phyloP scores from a whole-genome alignment of 495 filamentous ascomycete genomes.

The Rusavskia elegans region DNA sequence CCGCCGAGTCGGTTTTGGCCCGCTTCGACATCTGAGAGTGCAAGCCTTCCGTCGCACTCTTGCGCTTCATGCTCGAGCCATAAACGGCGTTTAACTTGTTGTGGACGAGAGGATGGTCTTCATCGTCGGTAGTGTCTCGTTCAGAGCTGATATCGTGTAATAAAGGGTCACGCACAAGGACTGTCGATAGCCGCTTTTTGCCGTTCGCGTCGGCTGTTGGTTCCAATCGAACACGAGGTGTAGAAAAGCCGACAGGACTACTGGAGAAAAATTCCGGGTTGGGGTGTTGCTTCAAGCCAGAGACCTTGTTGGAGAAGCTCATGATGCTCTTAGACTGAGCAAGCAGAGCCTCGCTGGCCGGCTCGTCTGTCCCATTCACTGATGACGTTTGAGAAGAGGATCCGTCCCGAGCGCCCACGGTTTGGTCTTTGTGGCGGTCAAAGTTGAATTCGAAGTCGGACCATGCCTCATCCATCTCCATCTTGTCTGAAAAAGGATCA shows the following conservation, averaged over 20 bases:
- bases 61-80: constrained; percentile 9
- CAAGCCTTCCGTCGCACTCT: constrained; percentile 4
- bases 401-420: not conserved
- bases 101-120: not conserved
- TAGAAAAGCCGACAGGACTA: constrained; percentile 19
- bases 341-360: not conserved
- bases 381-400: not conserved
- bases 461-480: constrained; percentile 3
- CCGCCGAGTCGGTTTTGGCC: constrained; percentile 2
- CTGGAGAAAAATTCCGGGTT: constrained; percentile 16
- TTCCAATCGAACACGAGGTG: constrained; percentile 16
- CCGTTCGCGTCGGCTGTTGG: constrained; percentile 5
- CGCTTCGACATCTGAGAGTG: constrained; percentile 2
- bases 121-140: constrained; percentile 2
- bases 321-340: not conserved
- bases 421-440: constrained; percentile 3
- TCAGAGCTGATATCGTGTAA: constrained; percentile 8
- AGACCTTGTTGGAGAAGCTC: constrained; percentile 6
- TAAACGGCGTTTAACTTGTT: not conserved
- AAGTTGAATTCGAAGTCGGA: constrained; percentile 10
- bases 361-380: not conserved
- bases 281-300: constrained; percentile 10
- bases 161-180: constrained; percentile 2
- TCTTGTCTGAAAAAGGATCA: constrained; percentile 19
- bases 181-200: constrained; percentile 1